Conservation (phyloP, 345 rosid genomes). For the Litchi chinensis region DNA sequence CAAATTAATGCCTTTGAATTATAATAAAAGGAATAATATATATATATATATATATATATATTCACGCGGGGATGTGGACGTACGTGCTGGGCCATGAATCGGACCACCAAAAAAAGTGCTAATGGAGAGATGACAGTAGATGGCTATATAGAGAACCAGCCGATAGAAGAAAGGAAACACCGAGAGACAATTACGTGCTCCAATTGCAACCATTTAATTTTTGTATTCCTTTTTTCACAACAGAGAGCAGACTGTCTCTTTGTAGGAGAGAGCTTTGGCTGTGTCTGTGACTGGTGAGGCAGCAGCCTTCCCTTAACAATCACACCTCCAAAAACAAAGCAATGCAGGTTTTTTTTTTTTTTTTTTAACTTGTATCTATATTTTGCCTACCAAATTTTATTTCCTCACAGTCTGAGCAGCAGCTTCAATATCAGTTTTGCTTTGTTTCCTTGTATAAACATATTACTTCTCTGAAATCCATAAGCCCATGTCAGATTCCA, state of each 20-base stretch:
- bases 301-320: slow-evolving; percentile 27
- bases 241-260: slow-evolving; percentile 50
- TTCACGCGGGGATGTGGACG: too few species aligned
- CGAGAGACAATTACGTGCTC: slow-evolving; percentile 48
- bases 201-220: slow-evolving; percentile 54
- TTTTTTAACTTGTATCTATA: not conserved
- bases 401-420: slow-evolving; percentile 13
- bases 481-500: slow-evolving; percentile 55
- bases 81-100: slow-evolving; percentile 18
- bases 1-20: not conserved
- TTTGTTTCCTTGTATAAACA: slow-evolving; percentile 32
- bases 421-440: slow-evolving; percentile 26
- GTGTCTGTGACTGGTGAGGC: slow-evolving; percentile 24
- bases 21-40: too few species aligned
- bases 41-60: too few species aligned
- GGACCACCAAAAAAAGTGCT: slow-evolving; percentile 43
- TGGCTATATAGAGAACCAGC: slow-evolving; percentile 40
- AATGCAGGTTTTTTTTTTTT: slow-evolving; percentile 17
- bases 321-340: slow-evolving; percentile 26
- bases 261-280: slow-evolving; percentile 38
- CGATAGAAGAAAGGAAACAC: slow-evolving; percentile 58
- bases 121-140: slow-evolving; percentile 23
- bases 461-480: slow-evolving; percentile 48
- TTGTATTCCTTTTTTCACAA: slow-evolving; percentile 48
- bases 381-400: not conserved